phyloP scores from a whole-genome alignment of 1,284 basidiomycete genomes.

The Leccinum pachyderme region DNA sequence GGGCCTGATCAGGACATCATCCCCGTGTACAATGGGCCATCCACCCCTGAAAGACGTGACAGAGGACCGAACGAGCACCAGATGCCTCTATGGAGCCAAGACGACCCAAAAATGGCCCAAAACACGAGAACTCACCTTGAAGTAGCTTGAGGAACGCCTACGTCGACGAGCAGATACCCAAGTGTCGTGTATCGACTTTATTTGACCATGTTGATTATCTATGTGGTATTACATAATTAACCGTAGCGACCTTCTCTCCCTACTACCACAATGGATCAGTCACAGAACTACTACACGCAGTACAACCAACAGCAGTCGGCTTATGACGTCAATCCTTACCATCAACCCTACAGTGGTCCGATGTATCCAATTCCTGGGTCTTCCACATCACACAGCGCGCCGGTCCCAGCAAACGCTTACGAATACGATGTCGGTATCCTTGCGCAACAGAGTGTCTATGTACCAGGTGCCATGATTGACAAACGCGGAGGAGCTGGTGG shows the following conservation, averaged over 20 bases:
- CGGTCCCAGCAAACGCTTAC: slow-evolving; percentile 86
- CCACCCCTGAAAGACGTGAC: slow-evolving; percentile 25
- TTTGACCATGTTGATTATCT: slow-evolving; percentile 32
- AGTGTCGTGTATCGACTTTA: slow-evolving; percentile 16
- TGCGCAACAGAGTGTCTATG: slow-evolving; percentile 85
- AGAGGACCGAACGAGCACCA: not conserved
- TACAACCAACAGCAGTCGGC: slow-evolving; percentile 47
- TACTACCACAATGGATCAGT: slow-evolving; percentile 25
- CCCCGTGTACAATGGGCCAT: slow-evolving; percentile 16
- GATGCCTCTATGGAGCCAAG: not conserved
- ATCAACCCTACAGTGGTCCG: slow-evolving; percentile 74
- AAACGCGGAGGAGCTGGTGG: slow-evolving; percentile 82
- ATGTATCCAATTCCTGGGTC: slow-evolving; percentile 64
- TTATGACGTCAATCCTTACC: slow-evolving; percentile 72
- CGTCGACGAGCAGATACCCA: slow-evolving; percentile 28
- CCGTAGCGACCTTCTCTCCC: not conserved
- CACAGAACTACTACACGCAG: slow-evolving; percentile 40
- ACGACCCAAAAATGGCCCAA: not conserved
- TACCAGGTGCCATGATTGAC: slow-evolving; percentile 83
- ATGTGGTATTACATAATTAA: slow-evolving; percentile 23
- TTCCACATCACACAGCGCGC: slow-evolving; percentile 67
- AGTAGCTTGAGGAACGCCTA: slow-evolving; percentile 40
- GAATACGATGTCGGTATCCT: slow-evolving; percentile 86
- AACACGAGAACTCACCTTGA: slow-evolving; percentile 51
- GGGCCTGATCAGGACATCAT: slow-evolving; percentile 27